Percentiles rank a stretch among this genome's conserved stretches.
Evolutionary conservation across 2,329 filamentous ascomycete genomes (phyloP).

Genomic region (Fusarium stilboides): DNA sequence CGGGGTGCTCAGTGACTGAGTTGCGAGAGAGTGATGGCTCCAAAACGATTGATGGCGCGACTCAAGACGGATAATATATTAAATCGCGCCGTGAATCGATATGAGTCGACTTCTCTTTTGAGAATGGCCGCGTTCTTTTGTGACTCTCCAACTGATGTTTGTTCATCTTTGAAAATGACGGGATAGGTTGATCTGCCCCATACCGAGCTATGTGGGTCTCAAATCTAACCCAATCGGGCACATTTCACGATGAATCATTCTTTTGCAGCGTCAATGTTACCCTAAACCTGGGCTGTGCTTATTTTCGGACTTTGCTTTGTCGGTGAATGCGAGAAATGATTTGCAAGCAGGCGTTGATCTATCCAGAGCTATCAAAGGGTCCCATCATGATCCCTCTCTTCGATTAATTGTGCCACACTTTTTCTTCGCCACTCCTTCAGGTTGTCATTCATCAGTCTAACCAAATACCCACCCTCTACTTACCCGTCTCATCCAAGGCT

Average conservation of each 20-base stretch:
- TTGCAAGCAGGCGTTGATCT: too few relatives aligned
- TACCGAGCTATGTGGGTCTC: too few relatives aligned
- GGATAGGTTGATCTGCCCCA: neutral
- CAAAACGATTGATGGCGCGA: accelerated
- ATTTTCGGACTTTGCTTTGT: slow-evolving; percentile 1
- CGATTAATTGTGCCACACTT: too few relatives aligned
- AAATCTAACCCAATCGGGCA: neutral
- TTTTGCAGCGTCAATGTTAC: too few relatives aligned
- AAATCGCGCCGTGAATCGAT: neutral
- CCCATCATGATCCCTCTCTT: too few relatives aligned
- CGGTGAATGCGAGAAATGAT: neutral
- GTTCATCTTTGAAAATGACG: neutral
- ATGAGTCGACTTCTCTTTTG: slow-evolving; percentile 17
- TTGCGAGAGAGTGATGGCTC: neutral
- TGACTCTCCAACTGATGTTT: neutral
- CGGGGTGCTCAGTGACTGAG: too few relatives aligned
- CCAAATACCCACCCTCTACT: too few relatives aligned
- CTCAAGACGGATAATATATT: neutral
- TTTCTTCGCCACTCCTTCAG: too few relatives aligned
- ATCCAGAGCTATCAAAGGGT: too few relatives aligned
- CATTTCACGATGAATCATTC: slow-evolving; percentile 8
- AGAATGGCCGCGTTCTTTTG: neutral
- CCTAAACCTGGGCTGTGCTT: neutral
- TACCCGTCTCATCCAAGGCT: too few relatives aligned
- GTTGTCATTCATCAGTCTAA: too few relatives aligned